Conservation (phyloP, 768 basidiomycete genomes). For the Kwoniella bestiolae region DNA sequence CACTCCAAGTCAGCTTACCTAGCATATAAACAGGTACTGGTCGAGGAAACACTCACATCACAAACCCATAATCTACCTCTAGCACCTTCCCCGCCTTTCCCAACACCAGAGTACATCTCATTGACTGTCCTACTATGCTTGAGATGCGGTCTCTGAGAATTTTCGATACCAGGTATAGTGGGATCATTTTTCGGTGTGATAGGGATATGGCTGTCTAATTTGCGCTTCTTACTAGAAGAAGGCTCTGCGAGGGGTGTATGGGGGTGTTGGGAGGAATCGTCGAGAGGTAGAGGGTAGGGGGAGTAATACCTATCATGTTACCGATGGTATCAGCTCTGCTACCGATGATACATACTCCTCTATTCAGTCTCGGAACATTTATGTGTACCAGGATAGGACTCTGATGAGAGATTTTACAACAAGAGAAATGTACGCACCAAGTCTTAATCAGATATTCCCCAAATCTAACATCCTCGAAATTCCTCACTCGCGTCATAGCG, state of each 20-base stretch:
- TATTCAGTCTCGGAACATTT: neutral
- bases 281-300: constrained; percentile 69
- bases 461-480: constrained; percentile 85
- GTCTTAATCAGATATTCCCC: constrained; percentile 85
- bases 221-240: constrained; percentile 17
- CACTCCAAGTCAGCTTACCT: constrained; percentile 4
- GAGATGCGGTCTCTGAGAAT: constrained; percentile 4
- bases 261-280: constrained; percentile 26
- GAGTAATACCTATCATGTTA: constrained; percentile 79
- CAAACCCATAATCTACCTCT: constrained; percentile 54
- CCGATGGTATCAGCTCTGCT: neutral
- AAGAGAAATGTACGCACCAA: constrained; percentile 63
- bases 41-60: constrained; percentile 41
- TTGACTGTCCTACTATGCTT: constrained; percentile 26
- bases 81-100: constrained; percentile 44
- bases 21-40: neutral
- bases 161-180: constrained; percentile 4
- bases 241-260: neutral
- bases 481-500: constrained; percentile 60
- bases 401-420: too few relatives aligned
- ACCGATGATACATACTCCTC: neutral
- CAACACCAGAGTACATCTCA: constrained; percentile 42
- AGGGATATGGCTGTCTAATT: neutral
- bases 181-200: neutral
- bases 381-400: too few relatives aligned